Conservation (phyloP, 1,139 yeast genomes). For the Sugiyamaella novakii region DNA sequence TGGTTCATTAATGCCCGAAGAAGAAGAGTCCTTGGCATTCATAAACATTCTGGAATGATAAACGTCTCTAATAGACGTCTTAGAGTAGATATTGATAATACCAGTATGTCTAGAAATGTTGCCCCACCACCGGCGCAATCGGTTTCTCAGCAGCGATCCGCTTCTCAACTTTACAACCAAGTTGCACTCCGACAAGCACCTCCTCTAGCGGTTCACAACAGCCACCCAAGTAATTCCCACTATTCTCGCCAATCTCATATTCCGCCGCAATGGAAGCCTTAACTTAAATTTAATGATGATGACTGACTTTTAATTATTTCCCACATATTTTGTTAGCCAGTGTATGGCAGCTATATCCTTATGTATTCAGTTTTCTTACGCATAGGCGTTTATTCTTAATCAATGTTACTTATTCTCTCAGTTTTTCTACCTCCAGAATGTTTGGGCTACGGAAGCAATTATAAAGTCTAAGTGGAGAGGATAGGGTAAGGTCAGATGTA, state of each 20-base stretch:
- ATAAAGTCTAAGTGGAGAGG: no score
- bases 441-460: no score
- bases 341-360: no score
- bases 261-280: constrained; percentile 14
- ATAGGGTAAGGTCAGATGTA: no score
- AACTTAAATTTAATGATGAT: not conserved
- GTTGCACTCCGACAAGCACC: no score
- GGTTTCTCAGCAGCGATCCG: constrained; percentile 1
- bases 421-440: no score
- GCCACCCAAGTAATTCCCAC: not conserved
- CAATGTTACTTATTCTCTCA: no score
- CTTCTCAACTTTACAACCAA: constrained; percentile 3
- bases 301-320: not conserved
- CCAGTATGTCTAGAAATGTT: constrained; percentile 4
- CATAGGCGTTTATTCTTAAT: no score
- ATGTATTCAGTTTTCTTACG: no score
- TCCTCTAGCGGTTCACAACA: no score
- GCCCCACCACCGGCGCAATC: constrained; percentile 1
- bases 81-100: not conserved
- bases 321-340: constrained; percentile 1
- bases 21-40: constrained; percentile 59
- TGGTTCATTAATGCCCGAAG: constrained; percentile 97
- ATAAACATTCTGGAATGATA: constrained; percentile 20
- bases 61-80: constrained; percentile 8
- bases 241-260: constrained; percentile 3